phyloP scores from a whole-genome alignment of 371 early-diverging fungal genomes.

The Apophysomyces sp. region DNA sequence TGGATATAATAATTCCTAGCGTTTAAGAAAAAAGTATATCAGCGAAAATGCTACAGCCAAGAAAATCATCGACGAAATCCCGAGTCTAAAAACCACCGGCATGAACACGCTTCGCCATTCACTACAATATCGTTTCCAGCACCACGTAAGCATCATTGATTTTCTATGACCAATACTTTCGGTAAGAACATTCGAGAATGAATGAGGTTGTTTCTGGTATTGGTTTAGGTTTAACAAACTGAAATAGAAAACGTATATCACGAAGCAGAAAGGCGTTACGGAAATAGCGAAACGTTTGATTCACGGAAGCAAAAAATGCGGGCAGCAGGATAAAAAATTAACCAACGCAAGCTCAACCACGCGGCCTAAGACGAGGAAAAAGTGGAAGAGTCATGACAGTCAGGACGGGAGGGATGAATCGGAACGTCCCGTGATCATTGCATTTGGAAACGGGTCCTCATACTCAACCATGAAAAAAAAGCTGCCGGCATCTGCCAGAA shows the following conservation, averaged over 20 bases:
- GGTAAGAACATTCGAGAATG: background rate
- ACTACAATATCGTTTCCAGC: slow-evolving; percentile 1
- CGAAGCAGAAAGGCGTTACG: slow-evolving; percentile 1
- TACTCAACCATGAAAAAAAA: background rate
- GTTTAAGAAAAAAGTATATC: background rate
- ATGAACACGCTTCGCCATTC: background rate
- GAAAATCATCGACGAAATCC: slow-evolving; percentile 8
- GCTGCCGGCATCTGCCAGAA: background rate
- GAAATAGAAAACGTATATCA: slow-evolving; percentile 5
- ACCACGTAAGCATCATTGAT: background rate
- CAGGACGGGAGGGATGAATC: background rate
- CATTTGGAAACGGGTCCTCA: background rate
- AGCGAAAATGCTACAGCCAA: background rate
- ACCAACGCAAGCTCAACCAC: background rate
- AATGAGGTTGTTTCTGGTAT: background rate
- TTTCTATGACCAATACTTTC: background rate
- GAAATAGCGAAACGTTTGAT: slow-evolving; percentile 1
- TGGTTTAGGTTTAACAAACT: background rate
- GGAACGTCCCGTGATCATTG: background rate
- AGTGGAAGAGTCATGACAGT: background rate
- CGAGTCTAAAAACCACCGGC: background rate
- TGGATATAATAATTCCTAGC: slow-evolving; percentile 6
- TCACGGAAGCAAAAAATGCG: too few species aligned
- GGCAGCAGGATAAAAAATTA: background rate
- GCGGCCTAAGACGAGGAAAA: background rate